These are phyloP conservation scores for Trichoderma semiorbis DNA, from an alignment of 2,329 filamentous ascomycete species.

Conservation along the genomic window DNA sequence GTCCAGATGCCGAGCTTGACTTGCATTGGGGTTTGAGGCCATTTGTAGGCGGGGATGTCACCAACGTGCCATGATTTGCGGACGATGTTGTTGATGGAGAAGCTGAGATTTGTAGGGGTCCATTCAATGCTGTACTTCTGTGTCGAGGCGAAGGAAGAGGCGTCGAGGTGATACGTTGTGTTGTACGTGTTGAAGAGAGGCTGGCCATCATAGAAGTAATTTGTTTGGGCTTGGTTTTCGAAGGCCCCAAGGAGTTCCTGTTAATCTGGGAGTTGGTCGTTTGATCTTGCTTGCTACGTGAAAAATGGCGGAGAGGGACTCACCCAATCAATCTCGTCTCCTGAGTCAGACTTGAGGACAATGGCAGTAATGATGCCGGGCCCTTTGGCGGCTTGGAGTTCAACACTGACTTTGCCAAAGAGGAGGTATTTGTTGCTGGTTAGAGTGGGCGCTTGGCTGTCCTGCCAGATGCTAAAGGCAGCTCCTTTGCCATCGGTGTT, in stretches of 20 bases:
- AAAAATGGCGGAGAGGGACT: background rate
- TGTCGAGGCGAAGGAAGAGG: constrained; percentile 38
- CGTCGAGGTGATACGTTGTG: constrained; percentile 44
- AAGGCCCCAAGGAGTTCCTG: constrained; percentile 31
- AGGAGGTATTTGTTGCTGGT: constrained; percentile 74
- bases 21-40: constrained; percentile 68
- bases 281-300: background rate
- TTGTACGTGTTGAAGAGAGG: constrained; percentile 52
- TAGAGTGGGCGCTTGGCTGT: constrained; percentile 59
- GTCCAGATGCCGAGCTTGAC: constrained; percentile 60
- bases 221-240: constrained; percentile 64
- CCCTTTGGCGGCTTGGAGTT: constrained; percentile 67
- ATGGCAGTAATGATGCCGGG: constrained; percentile 73
- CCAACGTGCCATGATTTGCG: constrained; percentile 38
- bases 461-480: constrained; percentile 53
- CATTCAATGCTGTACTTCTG: constrained; percentile 69
- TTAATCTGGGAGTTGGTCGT: background rate
- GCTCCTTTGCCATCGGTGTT: constrained; percentile 29
- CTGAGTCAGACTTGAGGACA: constrained; percentile 71
- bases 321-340: constrained; percentile 65
- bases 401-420: constrained; percentile 72
- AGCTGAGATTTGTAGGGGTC: constrained; percentile 56
- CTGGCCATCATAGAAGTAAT: constrained; percentile 71
- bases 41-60: constrained; percentile 47
- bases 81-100: constrained; percentile 52